phyloP scores from a whole-genome alignment of 2,329 filamentous ascomycete genomes.

The Simplicillium aogashimaense region DNA sequence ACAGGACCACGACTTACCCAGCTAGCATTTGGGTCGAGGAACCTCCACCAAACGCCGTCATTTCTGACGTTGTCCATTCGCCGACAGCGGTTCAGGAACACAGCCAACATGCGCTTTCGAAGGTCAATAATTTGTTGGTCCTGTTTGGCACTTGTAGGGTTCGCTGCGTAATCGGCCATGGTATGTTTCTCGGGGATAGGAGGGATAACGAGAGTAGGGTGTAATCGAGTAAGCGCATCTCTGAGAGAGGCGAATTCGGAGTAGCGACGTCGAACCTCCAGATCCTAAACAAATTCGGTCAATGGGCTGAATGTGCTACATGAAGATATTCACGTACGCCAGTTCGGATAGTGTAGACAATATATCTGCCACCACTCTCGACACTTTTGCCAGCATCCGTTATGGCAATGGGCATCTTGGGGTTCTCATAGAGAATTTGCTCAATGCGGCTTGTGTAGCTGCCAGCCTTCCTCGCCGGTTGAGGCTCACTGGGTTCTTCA shows the following conservation, averaged over 20 bases:
- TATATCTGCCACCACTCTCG: constrained; percentile 85
- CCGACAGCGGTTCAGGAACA: constrained; percentile 89
- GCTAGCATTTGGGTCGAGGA: constrained; percentile 94
- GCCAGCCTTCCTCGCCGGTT: constrained; percentile 59
- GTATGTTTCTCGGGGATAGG: constrained; percentile 98
- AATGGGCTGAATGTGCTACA: neutral
- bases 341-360: constrained; percentile 94
- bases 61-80: constrained; percentile 85
- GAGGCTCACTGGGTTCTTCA: constrained; percentile 31
- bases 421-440: constrained; percentile 94
- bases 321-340: constrained; percentile 48
- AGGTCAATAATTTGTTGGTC: constrained; percentile 95
- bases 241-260: constrained; percentile 92
- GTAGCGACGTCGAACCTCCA: constrained; percentile 90
- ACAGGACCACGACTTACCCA: constrained; percentile 54
- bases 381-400: constrained; percentile 91
- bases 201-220: constrained; percentile 90
- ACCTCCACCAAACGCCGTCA: constrained; percentile 96
- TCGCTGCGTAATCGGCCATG: constrained; percentile 96
- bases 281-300: constrained; percentile 50
- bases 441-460: constrained; percentile 94
- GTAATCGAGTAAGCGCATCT: constrained; percentile 78
- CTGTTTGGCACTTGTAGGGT: constrained; percentile 95
- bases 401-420: constrained; percentile 80
- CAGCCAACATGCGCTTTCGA: constrained; percentile 90